phyloP scores from a whole-genome alignment of 148 eudicot genomes.

The Rhododendron williamsianum region DNA sequence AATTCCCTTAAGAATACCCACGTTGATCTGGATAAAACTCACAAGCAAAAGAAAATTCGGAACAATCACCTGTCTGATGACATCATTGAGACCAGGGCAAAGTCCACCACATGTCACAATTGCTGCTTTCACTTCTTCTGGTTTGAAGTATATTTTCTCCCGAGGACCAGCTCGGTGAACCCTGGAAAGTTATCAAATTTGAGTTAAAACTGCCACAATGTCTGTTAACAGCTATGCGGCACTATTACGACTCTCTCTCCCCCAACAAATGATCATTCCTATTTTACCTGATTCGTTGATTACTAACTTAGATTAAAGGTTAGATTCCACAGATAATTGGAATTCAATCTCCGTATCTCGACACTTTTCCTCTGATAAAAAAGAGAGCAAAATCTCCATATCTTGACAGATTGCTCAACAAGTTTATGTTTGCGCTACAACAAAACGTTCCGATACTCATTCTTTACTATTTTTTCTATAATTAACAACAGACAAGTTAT shows the following conservation, averaged over 20 bases:
- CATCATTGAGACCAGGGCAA: slow-evolving; percentile 97
- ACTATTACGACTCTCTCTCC: too few relatives aligned
- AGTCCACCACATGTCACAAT: slow-evolving; percentile 97
- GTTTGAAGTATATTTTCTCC: slow-evolving; percentile 83
- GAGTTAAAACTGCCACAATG: background rate
- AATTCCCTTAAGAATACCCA: background rate
- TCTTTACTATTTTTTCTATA: background rate
- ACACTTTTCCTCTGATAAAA: background rate
- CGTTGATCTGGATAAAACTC: background rate
- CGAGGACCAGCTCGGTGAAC: slow-evolving; percentile 99
- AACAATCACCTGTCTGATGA: slow-evolving; percentile 73
- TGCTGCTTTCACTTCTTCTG: slow-evolving; percentile 97
- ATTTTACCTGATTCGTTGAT: background rate
- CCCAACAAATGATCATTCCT: background rate
- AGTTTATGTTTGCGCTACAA: too few relatives aligned
- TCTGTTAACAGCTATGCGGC: background rate
- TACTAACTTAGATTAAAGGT: background rate
- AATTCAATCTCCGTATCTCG: background rate
- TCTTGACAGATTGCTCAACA: too few relatives aligned
- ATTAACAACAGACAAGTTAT: background rate
- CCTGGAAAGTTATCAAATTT: slow-evolving; percentile 39
- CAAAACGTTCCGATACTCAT: background rate
- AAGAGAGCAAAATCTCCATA: too few relatives aligned
- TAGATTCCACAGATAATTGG: background rate
- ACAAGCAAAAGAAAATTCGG: background rate